Evolutionary conservation across 352 stramenopile species (phyloP).

Genomic region (Phytophthora constricta): DNA sequence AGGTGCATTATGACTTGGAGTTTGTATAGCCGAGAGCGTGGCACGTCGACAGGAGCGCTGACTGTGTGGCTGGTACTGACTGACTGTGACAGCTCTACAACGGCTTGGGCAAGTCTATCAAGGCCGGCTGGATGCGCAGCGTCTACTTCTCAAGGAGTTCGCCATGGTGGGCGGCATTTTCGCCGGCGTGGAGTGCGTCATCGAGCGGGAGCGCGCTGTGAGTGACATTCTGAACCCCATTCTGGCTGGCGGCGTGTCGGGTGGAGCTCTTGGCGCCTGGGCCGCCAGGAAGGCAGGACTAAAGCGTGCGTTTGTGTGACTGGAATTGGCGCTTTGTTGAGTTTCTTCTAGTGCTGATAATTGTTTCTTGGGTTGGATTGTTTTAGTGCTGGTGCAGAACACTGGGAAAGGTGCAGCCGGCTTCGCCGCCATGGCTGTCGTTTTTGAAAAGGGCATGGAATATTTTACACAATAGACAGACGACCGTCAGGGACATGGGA

Average conservation of each 20-base stretch:
- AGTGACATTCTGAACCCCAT: slow-evolving; percentile 85
- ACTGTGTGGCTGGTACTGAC: slow-evolving; percentile 3
- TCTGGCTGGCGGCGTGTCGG: slow-evolving; percentile 73
- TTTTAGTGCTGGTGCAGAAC: slow-evolving; percentile 69
- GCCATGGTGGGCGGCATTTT: slow-evolving; percentile 83
- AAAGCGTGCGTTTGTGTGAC: slow-evolving; percentile 49
- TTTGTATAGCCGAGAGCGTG: neutral
- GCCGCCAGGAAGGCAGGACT: slow-evolving; percentile 65
- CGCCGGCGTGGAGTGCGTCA: slow-evolving; percentile 80
- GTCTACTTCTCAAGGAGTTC: slow-evolving; percentile 92
- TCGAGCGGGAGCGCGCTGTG: slow-evolving; percentile 80
- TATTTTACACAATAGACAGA: slow-evolving; percentile 49
- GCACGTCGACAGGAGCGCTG: neutral
- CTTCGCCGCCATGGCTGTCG: slow-evolving; percentile 84
- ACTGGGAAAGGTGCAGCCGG: slow-evolving; percentile 77
- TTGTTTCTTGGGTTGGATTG: slow-evolving; percentile 10
- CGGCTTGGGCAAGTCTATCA: slow-evolving; percentile 85
- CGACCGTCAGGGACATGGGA: too few species aligned
- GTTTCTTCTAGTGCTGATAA: slow-evolving; percentile 1
- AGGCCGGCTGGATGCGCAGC: slow-evolving; percentile 78
- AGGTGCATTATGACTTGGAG: slow-evolving; percentile 45
- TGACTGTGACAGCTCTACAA: slow-evolving; percentile 68
- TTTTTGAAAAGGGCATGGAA: slow-evolving; percentile 88
- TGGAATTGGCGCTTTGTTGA: neutral
- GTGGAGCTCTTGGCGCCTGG: slow-evolving; percentile 71